Evolutionary conservation across 495 filamentous ascomycete species (phyloP), one percentile per base, ranked within the genome.

Genomic region (Pseudevernia furfuracea): DNA sequence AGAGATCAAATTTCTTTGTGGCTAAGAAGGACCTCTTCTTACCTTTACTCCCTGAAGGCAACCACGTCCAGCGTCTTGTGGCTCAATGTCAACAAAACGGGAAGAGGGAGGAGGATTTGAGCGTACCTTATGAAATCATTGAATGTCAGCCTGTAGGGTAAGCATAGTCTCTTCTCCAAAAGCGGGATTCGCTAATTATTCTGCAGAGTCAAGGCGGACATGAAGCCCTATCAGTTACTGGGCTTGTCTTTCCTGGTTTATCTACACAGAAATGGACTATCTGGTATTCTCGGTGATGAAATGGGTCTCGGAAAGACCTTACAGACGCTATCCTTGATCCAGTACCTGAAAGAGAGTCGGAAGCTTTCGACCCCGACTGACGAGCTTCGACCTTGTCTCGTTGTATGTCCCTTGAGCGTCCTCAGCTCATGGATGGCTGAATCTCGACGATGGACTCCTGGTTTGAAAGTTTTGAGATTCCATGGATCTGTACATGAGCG

Each of bases 231-330:
- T 65, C 86, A 88, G 66, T 71, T 87, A 0, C 76, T 81, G 14
- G 86, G 85, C 1, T 74, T 89, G 1, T 84, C 82, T 0, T 88
- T 84, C 68, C 75, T 89, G 9, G 66, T 86, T 1, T 80, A 84
- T 68, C 71, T 87, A 15, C 73, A 85, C 68, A 74, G 76, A 3
- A 88, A 87, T 64, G 81, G 83, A 41, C 70, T 84, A n/a, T 80
- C 81, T 6, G 79, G 78, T 15, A 83, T 87, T 23, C 74, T 86
- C 1, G 84, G 78, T 7, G 84, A 87, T 56, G 84, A 87, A 55
- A 87, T 87, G 84, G 84, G 84, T n/a, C 75, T 87, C 0, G 84
- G 84, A 23, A 86, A 86, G 67, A 87, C 84, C 0, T 66, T 86
- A 0, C 84, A 87, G 66, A 83, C 82, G 0, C 74, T 87, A 0